Conservation (phyloP, 208 protist species). For the Strigomonas culicis region DNA sequence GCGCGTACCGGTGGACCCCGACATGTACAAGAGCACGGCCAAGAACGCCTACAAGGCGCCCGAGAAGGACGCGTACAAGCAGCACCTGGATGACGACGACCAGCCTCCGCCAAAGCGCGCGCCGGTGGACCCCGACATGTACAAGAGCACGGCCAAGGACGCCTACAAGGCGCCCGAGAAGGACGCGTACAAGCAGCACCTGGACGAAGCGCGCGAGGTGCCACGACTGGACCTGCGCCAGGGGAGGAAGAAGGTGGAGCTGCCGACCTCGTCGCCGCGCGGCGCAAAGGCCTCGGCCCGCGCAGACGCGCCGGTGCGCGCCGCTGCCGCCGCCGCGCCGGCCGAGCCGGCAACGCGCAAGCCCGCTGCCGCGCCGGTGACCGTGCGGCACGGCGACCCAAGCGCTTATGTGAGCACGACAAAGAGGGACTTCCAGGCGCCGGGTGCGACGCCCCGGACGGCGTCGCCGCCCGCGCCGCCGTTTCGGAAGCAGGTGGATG, state of each 20-base stretch:
- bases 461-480: constrained; percentile 7
- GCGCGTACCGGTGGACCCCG: constrained; percentile 27
- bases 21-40: constrained; percentile 54
- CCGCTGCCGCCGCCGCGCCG: constrained; percentile 3
- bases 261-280: background rate
- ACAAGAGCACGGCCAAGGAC: constrained; percentile 45
- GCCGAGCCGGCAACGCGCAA: constrained; percentile 2
- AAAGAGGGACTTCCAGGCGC: constrained; percentile 21
- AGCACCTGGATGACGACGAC: background rate
- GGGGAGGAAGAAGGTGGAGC: background rate
- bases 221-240: constrained; percentile 10
- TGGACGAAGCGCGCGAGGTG: background rate
- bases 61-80: constrained; percentile 3
- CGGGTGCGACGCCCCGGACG: background rate
- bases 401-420: constrained; percentile 22
- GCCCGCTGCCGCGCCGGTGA: background rate
- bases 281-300: constrained; percentile 12
- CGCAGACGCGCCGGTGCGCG: background rate
- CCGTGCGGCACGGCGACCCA: constrained; percentile 23
- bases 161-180: constrained; percentile 34
- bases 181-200: constrained; percentile 29
- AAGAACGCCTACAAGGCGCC: constrained; percentile 30
- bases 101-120: background rate
- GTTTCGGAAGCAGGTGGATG: constrained; percentile 14
- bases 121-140: constrained; percentile 52